Conservation (phyloP, 257 asterid species). For the Solanum bulbocastanum region DNA sequence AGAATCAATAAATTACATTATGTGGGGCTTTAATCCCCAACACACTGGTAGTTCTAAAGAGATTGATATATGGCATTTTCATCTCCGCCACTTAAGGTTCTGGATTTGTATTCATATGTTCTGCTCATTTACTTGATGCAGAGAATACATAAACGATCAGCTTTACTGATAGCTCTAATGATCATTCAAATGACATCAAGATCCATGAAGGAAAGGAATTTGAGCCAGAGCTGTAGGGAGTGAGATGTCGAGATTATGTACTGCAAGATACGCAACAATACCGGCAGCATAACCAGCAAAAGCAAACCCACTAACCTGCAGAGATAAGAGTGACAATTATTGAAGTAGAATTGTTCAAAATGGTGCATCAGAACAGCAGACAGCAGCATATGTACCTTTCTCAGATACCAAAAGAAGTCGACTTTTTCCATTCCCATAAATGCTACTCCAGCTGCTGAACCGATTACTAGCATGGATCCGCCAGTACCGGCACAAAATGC, state of each 20-base stretch:
- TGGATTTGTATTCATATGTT: not conserved
- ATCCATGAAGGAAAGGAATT: conserved; percentile 62
- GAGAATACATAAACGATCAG: not conserved
- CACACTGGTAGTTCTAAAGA: not conserved
- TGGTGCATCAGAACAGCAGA: not conserved
- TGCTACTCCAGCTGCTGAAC: conserved; percentile 98
- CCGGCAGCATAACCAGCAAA: conserved; percentile 98
- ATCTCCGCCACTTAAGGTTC: not conserved
- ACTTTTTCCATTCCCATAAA: conserved; percentile 97
- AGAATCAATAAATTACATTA: not conserved
- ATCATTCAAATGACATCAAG: conserved; percentile 12
- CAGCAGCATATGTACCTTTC: conserved; percentile 44
- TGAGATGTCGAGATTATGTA: conserved; percentile 52
- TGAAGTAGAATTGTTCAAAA: not conserved
- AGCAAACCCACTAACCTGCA: conserved; percentile 97
- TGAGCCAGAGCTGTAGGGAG: conserved; percentile 72
- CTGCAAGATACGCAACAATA: conserved; percentile 73
- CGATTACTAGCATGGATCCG: conserved; percentile 89
- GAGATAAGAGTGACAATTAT: not conserved
- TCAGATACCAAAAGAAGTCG: conserved; percentile 90
- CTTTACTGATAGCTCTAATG: not conserved
- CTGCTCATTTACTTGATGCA: not conserved
- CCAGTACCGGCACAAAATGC: conserved; percentile 97
- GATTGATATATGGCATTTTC: not conserved
- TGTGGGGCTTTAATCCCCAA: not conserved